Percentiles rank a stretch among this genome's conserved stretches.
These are phyloP conservation scores for Crotalaria pallida DNA, from an alignment of 306 rosid genomes.

Conservation along the genomic window DNA sequence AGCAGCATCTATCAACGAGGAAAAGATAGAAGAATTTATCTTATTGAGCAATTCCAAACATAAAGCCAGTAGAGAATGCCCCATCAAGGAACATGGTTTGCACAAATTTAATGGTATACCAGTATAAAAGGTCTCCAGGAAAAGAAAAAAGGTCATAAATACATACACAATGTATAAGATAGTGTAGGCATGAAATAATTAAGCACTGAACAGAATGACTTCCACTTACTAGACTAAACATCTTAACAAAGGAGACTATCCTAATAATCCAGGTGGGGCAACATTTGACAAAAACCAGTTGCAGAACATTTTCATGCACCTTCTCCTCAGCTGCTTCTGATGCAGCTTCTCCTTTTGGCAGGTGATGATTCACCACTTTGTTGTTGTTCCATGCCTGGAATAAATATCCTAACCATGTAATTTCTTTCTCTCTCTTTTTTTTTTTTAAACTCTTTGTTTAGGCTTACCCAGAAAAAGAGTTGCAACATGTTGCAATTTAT, in stretches of 20 bases:
- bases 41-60: background rate
- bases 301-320: conserved; percentile 15
- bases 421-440: conserved; percentile 11
- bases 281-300: conserved; percentile 2
- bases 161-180: conserved; percentile 28
- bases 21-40: background rate
- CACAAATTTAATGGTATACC: conserved; percentile 14
- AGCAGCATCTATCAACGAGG: background rate
- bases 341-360: conserved; percentile 4
- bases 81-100: conserved; percentile 13
- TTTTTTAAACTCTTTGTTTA: background rate
- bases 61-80: background rate
- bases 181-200: conserved; percentile 20
- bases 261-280: conserved; percentile 7
- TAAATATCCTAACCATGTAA: conserved; percentile 34
- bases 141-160: conserved; percentile 9
- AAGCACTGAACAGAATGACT: conserved; percentile 21
- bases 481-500: conserved; percentile 32
- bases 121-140: conserved; percentile 13
- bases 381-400: conserved; percentile 25
- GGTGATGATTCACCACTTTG: conserved; percentile 3
- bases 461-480: conserved; percentile 20
- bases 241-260: conserved; percentile 18
- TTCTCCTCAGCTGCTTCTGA: conserved; percentile 14
- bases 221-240: conserved; percentile 18